phyloP scores from a whole-genome alignment of 2,329 filamentous ascomycete genomes.

The Salinomyces thailandicus region DNA sequence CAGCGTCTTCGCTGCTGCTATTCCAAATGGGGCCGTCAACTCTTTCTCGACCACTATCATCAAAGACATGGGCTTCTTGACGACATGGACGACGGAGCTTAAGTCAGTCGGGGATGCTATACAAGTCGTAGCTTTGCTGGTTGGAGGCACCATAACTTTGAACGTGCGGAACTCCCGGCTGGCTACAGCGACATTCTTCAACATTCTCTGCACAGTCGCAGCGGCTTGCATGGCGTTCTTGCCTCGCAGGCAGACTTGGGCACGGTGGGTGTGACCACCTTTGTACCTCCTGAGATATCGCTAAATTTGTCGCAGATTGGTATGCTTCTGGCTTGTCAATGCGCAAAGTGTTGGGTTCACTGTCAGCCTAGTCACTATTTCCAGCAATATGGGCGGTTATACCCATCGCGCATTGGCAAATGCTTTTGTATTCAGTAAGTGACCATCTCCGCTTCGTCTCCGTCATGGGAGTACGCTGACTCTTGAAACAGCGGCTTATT shows the following conservation, averaged over 20 bases:
- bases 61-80: conserved; percentile 43
- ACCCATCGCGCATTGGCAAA: conserved; percentile 28
- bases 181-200: conserved; percentile 21
- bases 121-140: conserved; percentile 30
- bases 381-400: conserved; percentile 31
- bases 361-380: conserved; percentile 27
- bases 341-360: conserved; percentile 30
- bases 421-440: conserved; percentile 29
- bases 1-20: conserved; percentile 36
- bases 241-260: conserved; percentile 27
- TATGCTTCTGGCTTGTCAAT: conserved; percentile 31
- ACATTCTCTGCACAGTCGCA: conserved; percentile 27
- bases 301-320: too few relatives aligned
- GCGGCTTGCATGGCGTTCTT: conserved; percentile 28
- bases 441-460: too few relatives aligned
- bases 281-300: too few relatives aligned
- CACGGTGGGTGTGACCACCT: too few relatives aligned
- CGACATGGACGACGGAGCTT: conserved; percentile 26
- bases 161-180: conserved; percentile 24
- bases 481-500: too few relatives aligned
- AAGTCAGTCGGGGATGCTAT: conserved; percentile 31
- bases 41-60: conserved; percentile 50
- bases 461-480: too few relatives aligned
- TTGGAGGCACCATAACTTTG: conserved; percentile 25
- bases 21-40: conserved; percentile 46